Base-by-base conservation (phyloP, 2,329 filamentous ascomycete genomes). In the Trichoderma atrobrunneum region DNA sequence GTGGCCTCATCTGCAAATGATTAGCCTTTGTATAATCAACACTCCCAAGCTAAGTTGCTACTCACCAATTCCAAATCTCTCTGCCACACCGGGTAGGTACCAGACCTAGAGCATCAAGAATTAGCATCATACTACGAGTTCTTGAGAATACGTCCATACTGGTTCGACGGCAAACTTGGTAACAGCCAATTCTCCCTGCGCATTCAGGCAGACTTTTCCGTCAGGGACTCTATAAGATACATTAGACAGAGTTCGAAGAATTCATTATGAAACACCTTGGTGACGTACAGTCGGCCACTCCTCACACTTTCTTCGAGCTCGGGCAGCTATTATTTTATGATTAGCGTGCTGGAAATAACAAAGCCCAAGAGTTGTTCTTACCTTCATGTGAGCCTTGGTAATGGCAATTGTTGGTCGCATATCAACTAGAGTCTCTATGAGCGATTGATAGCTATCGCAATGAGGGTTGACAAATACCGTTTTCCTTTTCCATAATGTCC, bases 91-190 rank as follows among this genome's bases (percentile, higher is more conserved):
- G 1, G 93, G 93, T 11, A 95, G 85, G 83, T 94, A 95, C 93
- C 93, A 95, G 16, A 93, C 85, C 85, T 87, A 73, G 54, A 54
- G 26, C 21, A 64, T 21, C 5, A 11, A 39, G 7, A 32, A 8
- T 72, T 48, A 72, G 61, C 28, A 7, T 34, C 2, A 28, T 16
- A 12, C 43, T n/a, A 2, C 7, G 7, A 4, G 3, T 2, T 16
- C 26, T 18, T 5, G 10, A 14, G 43, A 43, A n/a, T 21, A 26
- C 60, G 1, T 34, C 83, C 89, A 85, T 75, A 93, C 95, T 28
- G 96, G 96, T 81, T 99, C 96, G 24, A 98, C 96, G 4, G 96
- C 96, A 75, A 98, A 93, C 81, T 99, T 99, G 62, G 96, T 98
- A 6, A 98, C 96, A 36, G 92, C 92, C 48, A 98, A 86, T 80